These are phyloP conservation scores for Epithele typhae DNA, from an alignment of 768 basidiomycete genomes.

Conservation along the genomic window DNA sequence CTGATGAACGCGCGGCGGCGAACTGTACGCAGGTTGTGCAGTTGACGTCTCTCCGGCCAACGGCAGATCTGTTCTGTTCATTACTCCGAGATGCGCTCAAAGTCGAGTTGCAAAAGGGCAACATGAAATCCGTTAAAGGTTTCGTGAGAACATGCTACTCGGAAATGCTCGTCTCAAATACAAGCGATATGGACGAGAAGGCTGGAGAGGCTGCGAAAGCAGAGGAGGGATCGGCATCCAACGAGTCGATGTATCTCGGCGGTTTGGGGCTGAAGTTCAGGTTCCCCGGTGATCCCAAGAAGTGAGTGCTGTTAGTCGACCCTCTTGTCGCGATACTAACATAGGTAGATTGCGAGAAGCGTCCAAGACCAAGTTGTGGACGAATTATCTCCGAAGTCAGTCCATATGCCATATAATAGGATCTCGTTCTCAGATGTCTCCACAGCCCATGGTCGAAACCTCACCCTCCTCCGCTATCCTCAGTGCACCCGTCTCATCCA, in stretches of 20 bases:
- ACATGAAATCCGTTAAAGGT: slow-evolving; percentile 89
- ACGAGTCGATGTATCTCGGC: slow-evolving; percentile 60
- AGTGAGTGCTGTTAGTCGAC: no score
- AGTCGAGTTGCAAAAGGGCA: slow-evolving; percentile 80
- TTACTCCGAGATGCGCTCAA: slow-evolving; percentile 87
- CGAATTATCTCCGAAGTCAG: slow-evolving; percentile 76
- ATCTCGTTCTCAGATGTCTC: not conserved
- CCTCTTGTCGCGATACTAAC: no score
- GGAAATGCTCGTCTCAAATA: slow-evolving; percentile 63
- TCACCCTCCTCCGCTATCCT: slow-evolving; percentile 94
- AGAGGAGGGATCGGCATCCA: slow-evolving; percentile 21
- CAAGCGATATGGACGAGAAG: slow-evolving; percentile 49
- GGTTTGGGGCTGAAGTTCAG: slow-evolving; percentile 81
- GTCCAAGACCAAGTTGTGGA: slow-evolving; percentile 96
- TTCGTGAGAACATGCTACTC: slow-evolving; percentile 95
- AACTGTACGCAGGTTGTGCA: slow-evolving; percentile 67
- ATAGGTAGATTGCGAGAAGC: slow-evolving; percentile 71
- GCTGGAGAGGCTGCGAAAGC: slow-evolving; percentile 45
- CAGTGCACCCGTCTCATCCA: slow-evolving; percentile 96
- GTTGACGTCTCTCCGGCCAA: slow-evolving; percentile 87
- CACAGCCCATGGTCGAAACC: slow-evolving; percentile 85
- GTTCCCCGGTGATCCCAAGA: slow-evolving; percentile 90
- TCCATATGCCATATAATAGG: not conserved
- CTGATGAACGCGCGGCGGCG: no score
- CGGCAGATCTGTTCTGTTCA: slow-evolving; percentile 90